A percentile compares a stretch with the other conserved stretches of the same genome.
Conservation (phyloP, 768 basidiomycete species). For the Paxillus involutus region DNA sequence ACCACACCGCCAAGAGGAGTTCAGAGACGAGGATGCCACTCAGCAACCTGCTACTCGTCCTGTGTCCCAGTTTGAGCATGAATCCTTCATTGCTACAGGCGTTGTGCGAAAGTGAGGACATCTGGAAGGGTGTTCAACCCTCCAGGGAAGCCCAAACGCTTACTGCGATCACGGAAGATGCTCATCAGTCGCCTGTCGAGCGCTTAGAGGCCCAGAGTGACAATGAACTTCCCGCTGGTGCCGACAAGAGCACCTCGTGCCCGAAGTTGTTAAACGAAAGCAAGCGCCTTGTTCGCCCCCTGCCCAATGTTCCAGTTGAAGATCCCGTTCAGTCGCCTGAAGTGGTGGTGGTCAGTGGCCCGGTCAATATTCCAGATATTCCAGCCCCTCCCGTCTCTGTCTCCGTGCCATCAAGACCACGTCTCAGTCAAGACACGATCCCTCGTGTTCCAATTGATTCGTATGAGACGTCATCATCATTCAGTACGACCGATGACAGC, state of each 20-base stretch:
- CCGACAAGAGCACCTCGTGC: neutral
- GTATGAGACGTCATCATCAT: constrained; percentile 22
- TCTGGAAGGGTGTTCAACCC: constrained; percentile 50
- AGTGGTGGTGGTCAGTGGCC: neutral
- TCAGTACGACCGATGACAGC: constrained; percentile 28
- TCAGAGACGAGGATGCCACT: constrained; percentile 90
- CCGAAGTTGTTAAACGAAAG: constrained; percentile 8
- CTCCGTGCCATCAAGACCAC: constrained; percentile 3
- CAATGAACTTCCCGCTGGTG: neutral
- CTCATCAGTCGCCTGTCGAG: neutral
- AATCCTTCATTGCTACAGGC: constrained; percentile 69
- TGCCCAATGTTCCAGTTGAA: constrained; percentile 25
- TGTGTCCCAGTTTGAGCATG: constrained; percentile 86
- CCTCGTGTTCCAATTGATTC: constrained; percentile 10
- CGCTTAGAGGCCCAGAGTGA: neutral
- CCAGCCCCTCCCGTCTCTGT: constrained; percentile 3
- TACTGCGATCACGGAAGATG: constrained; percentile 1
- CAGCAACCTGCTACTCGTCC: constrained; percentile 82
- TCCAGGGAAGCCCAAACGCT: constrained; percentile 4
- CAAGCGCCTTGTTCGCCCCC: constrained; percentile 20
- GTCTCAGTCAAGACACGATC: neutral
- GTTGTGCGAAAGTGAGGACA: constrained; percentile 66
- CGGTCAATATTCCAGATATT: neutral
- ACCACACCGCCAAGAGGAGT: constrained; percentile 64
- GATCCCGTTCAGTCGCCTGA: neutral